Evolutionary conservation across 495 filamentous ascomycete species (phyloP), one percentile per base, ranked within the genome.

Genomic region (Clavariopsis aquatica): DNA sequence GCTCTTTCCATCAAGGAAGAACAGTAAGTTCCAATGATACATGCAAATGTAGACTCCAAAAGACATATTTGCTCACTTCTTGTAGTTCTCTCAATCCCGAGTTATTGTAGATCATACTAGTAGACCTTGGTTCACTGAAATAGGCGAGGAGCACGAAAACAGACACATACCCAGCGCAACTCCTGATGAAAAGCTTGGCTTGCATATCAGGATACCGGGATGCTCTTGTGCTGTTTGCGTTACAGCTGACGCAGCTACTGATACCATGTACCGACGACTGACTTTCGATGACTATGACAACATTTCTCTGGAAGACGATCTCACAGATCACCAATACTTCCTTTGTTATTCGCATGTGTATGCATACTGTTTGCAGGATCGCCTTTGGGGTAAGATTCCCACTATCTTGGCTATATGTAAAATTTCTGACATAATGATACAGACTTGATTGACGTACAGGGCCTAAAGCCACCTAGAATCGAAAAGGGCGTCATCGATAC

Each of bases 321-420:
- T 66, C 13, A 66, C 62, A 22, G 29, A 46, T 12, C 67, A 70
- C 43, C 67, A 70, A 36, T 66, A 66, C 34, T 70, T 70, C 36
- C 63, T 70, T 8, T 70, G 67, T 51, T 49, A 60, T 41, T 49
- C 55, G 10, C 41, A 23, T 58, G 57, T 65, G 8, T 34, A 65
- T 34, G 66, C 49, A 1, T 69, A 65, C 45, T 49, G 60, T 27
- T 23, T 69, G 55, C 60, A 69, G 57, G 57, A 57, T 17, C 24
- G 66, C 4, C 49, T 31, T 12, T 69, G 66, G 66, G 36, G 55
- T 60, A 54, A 28, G 60, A 38, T 38, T 26, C 12, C 47, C 20
- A 24, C 17, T 34, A 8, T 43, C n/a, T 28, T 36, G 5, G 12
- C 8, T 49, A 24, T 24, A 62, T 2, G 1, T 13, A 1, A 17